phyloP scores from a whole-genome alignment of 352 stramenopile species.

The Phytophthora sp. region DNA sequence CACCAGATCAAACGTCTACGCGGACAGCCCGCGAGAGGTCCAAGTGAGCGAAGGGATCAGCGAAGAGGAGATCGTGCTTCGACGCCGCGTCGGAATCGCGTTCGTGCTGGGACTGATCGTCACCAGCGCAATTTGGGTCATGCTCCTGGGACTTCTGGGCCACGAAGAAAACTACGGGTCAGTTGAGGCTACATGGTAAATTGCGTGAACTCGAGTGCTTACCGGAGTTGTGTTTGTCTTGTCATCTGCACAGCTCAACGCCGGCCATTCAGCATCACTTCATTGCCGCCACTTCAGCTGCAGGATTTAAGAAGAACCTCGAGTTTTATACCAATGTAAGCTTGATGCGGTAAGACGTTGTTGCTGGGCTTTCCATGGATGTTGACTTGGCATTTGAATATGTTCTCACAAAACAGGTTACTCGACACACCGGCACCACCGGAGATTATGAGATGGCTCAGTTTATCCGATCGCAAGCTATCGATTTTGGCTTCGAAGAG shows the following conservation, averaged over 20 bases:
- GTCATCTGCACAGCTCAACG: slow-evolving; percentile 45
- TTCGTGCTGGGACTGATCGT: slow-evolving; percentile 66
- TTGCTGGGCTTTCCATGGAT: neutral
- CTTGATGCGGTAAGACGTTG: no score
- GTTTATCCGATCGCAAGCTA: slow-evolving; percentile 74
- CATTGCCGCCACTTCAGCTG: slow-evolving; percentile 71
- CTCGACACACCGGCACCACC: slow-evolving; percentile 61
- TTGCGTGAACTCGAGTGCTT: neutral
- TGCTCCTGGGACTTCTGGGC: slow-evolving; percentile 65
- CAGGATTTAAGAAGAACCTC: slow-evolving; percentile 69
- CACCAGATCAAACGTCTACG: slow-evolving; percentile 64
- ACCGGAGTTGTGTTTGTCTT: neutral
- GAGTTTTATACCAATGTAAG: slow-evolving; percentile 77
- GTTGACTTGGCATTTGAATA: neutral
- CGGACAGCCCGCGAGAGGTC: slow-evolving; percentile 63
- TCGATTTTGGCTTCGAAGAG: slow-evolving; percentile 81
- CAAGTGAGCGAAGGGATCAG: slow-evolving; percentile 36
- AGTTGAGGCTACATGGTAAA: neutral
- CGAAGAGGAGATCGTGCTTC: slow-evolving; percentile 57
- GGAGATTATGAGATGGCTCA: slow-evolving; percentile 79
- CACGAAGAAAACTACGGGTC: slow-evolving; percentile 79
- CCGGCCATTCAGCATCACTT: slow-evolving; percentile 81
- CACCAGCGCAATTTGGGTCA: slow-evolving; percentile 65
- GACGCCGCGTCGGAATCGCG: slow-evolving; percentile 60
- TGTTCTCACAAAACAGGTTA: slow-evolving; percentile 29